phyloP scores from a whole-genome alignment of 1,139 yeast species.

The Kodamaea sp. region DNA sequence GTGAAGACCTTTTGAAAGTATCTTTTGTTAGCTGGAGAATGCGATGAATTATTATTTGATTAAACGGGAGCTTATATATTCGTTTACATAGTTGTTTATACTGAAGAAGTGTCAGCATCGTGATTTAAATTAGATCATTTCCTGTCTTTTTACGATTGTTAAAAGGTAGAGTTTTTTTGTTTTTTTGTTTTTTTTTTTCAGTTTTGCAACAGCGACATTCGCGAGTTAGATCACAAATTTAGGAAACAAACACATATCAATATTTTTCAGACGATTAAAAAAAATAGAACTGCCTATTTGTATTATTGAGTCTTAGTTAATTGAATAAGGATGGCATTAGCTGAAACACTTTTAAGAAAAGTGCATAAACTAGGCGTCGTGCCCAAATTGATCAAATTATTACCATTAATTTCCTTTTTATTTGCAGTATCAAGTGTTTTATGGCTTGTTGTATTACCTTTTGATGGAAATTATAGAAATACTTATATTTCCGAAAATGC shows the following conservation, averaged over 20 bases:
- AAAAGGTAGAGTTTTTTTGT: no score
- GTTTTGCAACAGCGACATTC: not conserved
- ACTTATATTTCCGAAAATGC: slow-evolving; percentile 96
- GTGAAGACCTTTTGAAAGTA: slow-evolving; percentile 6
- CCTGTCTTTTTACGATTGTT: not conserved
- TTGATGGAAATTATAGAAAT: slow-evolving; percentile 75
- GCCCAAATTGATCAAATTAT: slow-evolving; percentile 49
- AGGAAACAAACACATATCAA: not conserved
- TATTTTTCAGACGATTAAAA: no score
- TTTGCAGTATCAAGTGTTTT: slow-evolving; percentile 57
- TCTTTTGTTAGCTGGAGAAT: slow-evolving; percentile 1
- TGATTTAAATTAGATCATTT: not conserved
- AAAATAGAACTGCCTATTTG: no score
- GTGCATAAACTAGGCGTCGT: slow-evolving; percentile 56
- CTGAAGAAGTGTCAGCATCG: slow-evolving; percentile 2
- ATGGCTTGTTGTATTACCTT: slow-evolving; percentile 70
- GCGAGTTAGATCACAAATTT: not conserved
- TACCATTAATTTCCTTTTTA: slow-evolving; percentile 64
- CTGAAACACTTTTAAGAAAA: slow-evolving; percentile 51
- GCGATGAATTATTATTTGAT: slow-evolving; percentile 6
- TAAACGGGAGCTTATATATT: slow-evolving; percentile 28
- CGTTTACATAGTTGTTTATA: slow-evolving; percentile 20
- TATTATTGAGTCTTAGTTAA: not conserved
- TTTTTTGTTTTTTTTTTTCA: slow-evolving; percentile 6
- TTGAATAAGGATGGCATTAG: slow-evolving; percentile 48